Evolutionary conservation across 2,329 filamentous ascomycete genomes (phyloP).

Genomic region (Alternaria novae-zelandiae): DNA sequence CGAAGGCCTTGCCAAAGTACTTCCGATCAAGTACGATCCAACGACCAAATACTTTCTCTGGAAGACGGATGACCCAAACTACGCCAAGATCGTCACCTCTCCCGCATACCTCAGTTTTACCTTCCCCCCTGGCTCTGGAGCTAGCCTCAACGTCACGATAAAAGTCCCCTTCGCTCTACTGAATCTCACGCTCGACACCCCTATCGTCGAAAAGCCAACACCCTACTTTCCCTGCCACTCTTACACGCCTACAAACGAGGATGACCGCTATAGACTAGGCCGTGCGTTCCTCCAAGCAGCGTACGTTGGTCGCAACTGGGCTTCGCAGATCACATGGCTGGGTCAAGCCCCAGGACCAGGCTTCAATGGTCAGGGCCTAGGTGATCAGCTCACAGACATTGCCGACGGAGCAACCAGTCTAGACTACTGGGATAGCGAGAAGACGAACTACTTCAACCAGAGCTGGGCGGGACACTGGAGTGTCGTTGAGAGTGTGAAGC

Average conservation of each 20-base stretch:
- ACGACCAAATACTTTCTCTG: constrained; percentile 33
- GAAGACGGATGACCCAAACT: constrained; percentile 38
- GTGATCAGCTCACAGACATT: constrained; percentile 2
- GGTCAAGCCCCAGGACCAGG: constrained; percentile 10
- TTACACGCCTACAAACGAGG: background rate
- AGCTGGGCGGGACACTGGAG: constrained; percentile 5
- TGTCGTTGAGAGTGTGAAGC: background rate
- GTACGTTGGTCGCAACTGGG: constrained; percentile 48
- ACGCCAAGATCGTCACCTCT: constrained; percentile 50
- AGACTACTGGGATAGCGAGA: background rate
- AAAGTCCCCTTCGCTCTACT: constrained; percentile 51
- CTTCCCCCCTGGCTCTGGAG: constrained; percentile 38
- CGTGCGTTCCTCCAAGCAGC: constrained; percentile 58
- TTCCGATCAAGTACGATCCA: constrained; percentile 33
- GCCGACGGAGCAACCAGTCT: background rate
- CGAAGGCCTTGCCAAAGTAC: constrained; percentile 28
- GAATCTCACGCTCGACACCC: constrained; percentile 49
- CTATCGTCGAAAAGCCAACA: constrained; percentile 41
- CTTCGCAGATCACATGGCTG: constrained; percentile 2
- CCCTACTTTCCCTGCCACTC: constrained; percentile 54
- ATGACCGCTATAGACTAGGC: constrained; percentile 39
- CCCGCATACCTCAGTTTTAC: constrained; percentile 52
- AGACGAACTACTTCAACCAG: background rate
- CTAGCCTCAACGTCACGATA: constrained; percentile 37
- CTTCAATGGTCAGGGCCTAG: background rate